Evolutionary conservation across 1,284 basidiomycete genomes (phyloP).

Genomic region (Ustilago trichophora): DNA sequence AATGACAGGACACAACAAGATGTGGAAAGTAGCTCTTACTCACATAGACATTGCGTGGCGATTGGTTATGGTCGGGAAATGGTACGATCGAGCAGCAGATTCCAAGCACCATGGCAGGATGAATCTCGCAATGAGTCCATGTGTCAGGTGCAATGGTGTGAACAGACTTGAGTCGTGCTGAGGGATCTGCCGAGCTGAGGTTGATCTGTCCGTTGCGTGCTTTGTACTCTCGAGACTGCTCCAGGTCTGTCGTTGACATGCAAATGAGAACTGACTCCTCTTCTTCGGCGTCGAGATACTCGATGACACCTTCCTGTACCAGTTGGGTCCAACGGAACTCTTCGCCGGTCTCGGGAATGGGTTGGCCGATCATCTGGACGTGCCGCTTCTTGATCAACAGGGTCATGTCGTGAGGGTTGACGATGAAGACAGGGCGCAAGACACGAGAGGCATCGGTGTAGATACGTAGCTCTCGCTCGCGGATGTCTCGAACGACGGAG

Average conservation of each 20-base stretch:
- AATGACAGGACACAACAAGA: neutral
- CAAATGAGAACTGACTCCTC: conserved; percentile 99
- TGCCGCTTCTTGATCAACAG: conserved; percentile 86
- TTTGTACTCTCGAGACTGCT: conserved; percentile 72
- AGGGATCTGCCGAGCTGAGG: conserved; percentile 78
- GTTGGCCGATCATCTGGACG: conserved; percentile 75
- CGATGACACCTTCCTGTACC: conserved; percentile 87
- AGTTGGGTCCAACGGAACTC: conserved; percentile 82
- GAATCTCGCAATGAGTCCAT: conserved; percentile 99
- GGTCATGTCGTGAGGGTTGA: conserved; percentile 78
- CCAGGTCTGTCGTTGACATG: conserved; percentile 95
- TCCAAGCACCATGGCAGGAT: conserved; percentile 98
- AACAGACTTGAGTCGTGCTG: conserved; percentile 76
- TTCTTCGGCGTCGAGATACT: conserved; percentile 96
- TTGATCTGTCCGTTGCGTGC: conserved; percentile 72
- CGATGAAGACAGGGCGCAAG: conserved; percentile 95
- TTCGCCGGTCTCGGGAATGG: conserved; percentile 44
- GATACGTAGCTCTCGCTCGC: conserved; percentile 90
- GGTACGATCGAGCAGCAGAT: conserved; percentile 99
- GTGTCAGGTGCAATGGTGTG: conserved; percentile 67
- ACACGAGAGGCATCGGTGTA: conserved; percentile 98
- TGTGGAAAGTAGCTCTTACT: neutral
- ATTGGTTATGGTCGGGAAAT: conserved; percentile 99
- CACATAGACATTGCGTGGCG: conserved; percentile 95
- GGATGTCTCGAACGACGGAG: conserved; percentile 94